Base-by-base conservation (phyloP, 495 filamentous ascomycete genomes). In the Daldinia concentrica region DNA sequence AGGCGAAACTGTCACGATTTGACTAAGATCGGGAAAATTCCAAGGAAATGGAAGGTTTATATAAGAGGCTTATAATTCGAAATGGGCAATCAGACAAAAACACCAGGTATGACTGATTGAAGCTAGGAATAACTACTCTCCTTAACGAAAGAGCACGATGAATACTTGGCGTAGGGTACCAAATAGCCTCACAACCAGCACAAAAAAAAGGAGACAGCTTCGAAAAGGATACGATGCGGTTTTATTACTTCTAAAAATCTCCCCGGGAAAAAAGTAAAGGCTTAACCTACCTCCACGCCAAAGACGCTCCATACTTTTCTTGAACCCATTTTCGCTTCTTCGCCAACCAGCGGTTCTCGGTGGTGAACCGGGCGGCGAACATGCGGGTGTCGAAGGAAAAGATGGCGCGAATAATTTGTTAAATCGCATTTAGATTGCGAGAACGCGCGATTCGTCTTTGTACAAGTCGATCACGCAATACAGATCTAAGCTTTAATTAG, bases 391-490 rank as follows among this genome's bases (percentile, higher is more conserved):
- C 58, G 67, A 70, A 8, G 52, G 37, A 71, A 57, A 71, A 63
- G 57, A 62, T 67, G 62, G 67, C 59, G 67, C 41, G 67, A 66
- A 64, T 34, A 9, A 17, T 3, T 58, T 51, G 7, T 36, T 60
- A 73, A 41, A 73, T 68, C 66, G 71, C 65, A 62, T 73, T 41
- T 30, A 50, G 45, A 58, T 65, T 60, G 57, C 1, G 57, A 68
- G 67, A 68, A 57, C 54, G 67, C 43, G 62, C 24, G 62, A 73
- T 71, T 71, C 71, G 71, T 67, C 66, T 74, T 74, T 41, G 9
- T 55, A 64, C 50, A 67, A 52, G 14, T 36, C 39, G 71, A 74
- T 74, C 71, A 74, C 71, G 71, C 71, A 66, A 74, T 74, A 30
- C 22, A 14, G 4, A 15, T 7, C 67, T 70, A 67, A 45, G 5